These are phyloP conservation scores for Parafenestella ontariensis DNA, from an alignment of 2,329 filamentous ascomycete genomes.

Conservation along the genomic window DNA sequence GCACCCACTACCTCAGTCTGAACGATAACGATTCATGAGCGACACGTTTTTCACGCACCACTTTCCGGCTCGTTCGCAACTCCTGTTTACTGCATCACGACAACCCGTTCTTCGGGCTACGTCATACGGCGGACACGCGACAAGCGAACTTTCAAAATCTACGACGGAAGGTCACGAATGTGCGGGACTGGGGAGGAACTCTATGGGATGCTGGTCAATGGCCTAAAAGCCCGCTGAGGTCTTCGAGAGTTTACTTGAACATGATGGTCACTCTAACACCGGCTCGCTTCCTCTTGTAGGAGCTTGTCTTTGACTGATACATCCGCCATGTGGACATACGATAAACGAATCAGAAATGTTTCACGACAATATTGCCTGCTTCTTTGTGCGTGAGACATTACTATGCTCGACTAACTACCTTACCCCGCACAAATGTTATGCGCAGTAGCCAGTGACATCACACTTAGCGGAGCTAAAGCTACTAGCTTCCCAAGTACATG, in stretches of 20 bases:
- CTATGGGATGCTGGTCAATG: slow-evolving; percentile 45
- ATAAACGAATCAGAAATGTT: slow-evolving; percentile 47
- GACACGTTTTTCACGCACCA: slow-evolving; percentile 33
- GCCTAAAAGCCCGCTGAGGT: slow-evolving; percentile 37
- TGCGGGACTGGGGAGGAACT: slow-evolving; percentile 36
- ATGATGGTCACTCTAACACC: slow-evolving; percentile 48
- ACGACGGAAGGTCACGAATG: slow-evolving; percentile 30
- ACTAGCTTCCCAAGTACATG: too few relatives aligned
- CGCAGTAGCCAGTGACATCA: background rate
- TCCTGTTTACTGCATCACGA: slow-evolving; percentile 30
- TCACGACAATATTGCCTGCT: slow-evolving; percentile 42
- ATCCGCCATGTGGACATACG: slow-evolving; percentile 46
- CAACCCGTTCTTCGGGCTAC: slow-evolving; percentile 26
- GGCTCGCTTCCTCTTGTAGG: slow-evolving; percentile 32
- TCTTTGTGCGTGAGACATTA: slow-evolving; percentile 12
- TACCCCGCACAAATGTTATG: background rate
- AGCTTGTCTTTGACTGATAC: slow-evolving; percentile 46
- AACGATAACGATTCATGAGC: slow-evolving; percentile 38
- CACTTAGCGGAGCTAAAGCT: background rate
- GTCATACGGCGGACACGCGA: slow-evolving; percentile 34
- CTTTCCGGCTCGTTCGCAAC: slow-evolving; percentile 29
- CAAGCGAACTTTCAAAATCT: slow-evolving; percentile 32
- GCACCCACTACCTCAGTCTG: slow-evolving; percentile 40
- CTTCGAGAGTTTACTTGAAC: slow-evolving; percentile 45
- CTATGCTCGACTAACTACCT: background rate